Evolutionary conservation across 129 eudicot species (phyloP), one percentile per base, ranked within the genome.

Genomic region (Chrysanthemum seticuspe): DNA sequence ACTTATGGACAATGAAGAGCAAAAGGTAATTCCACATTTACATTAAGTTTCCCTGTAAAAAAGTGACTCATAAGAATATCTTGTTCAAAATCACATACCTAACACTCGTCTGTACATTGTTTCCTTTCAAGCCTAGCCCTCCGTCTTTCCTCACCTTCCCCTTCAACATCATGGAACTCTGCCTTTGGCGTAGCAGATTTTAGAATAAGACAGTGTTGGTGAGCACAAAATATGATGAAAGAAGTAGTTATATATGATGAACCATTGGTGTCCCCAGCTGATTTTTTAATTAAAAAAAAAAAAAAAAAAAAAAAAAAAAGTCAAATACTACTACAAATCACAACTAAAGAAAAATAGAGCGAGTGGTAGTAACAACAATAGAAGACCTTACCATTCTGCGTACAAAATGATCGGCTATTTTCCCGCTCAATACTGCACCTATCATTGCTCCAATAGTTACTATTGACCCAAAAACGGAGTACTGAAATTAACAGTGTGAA

Each of bases 51-150:
- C 18, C 45, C 34, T 52, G 66, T 23, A 54, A 47, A 67, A 25
- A 56, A 19, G 19, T 0, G 56, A 57, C 57, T 67, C 61, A 76
- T 62, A 10, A 21, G 60, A 31, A 69, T 10, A 45, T 51, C 4
- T 56, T 49, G 18, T 40, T 44, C 56, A 73, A 65, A 79, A 85
- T 76, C 50, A 75, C 94, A 73, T 89, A 92, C 98, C 36, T 91
- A 88, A 56, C 96, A 91, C 84, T 92, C 98, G 65, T 92, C 89
- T 74, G 96, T 87, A 54, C 98, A 90, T 54, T 89, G 98, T 55
- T 92, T 91, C 74, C 98, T 95, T 71, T 92, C 96, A 77, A 87
- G 62, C 77, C 96, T 85, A 54, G 98, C 94, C 76, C 85, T 87
- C 68, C 96, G 84, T 80, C 98, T 82, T 68, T 92, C 98, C 66